A percentile compares a stretch with the other conserved stretches of the same genome.
These are phyloP conservation scores for Coemansia sp. DNA, from an alignment of 192 early-diverging fungal species.

Conservation along the genomic window DNA sequence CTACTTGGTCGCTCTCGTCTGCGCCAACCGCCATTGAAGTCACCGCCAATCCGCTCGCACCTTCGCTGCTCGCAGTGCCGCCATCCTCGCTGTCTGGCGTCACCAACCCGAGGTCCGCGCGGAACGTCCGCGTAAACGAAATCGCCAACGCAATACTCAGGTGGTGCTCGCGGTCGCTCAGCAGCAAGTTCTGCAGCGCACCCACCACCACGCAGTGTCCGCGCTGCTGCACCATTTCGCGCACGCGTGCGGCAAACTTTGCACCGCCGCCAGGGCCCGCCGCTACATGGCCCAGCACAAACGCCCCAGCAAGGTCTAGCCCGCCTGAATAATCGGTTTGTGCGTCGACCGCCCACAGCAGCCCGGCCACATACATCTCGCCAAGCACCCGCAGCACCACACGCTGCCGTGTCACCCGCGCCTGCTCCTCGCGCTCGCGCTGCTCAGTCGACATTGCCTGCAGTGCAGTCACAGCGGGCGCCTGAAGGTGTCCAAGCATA, in stretches of 20 bases:
- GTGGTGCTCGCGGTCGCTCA: conserved; percentile 45
- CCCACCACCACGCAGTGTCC: conserved; percentile 46
- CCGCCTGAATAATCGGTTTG: conserved; percentile 24
- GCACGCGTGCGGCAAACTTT: conserved; percentile 19
- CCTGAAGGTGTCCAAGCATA: conserved; percentile 65
- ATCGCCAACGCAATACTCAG: conserved; percentile 35
- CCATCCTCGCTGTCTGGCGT: neutral
- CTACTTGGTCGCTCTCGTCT: conserved; percentile 1
- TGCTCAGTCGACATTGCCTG: conserved; percentile 68
- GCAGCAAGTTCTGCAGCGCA: conserved; percentile 40
- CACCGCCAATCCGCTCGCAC: neutral
- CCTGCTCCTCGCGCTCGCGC: conserved; percentile 82
- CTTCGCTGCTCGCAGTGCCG: neutral
- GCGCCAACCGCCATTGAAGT: neutral
- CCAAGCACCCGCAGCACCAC: conserved; percentile 66
- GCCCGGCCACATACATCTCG: conserved; percentile 82
- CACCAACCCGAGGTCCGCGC: conserved; percentile 21
- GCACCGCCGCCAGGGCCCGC: conserved; percentile 4
- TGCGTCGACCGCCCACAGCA: conserved; percentile 57
- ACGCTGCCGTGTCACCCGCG: conserved; percentile 64
- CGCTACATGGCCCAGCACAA: conserved; percentile 17
- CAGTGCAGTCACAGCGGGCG: conserved; percentile 59
- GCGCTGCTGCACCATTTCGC: conserved; percentile 44
- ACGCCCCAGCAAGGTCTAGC: conserved; percentile 32
- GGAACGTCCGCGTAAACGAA: conserved; percentile 31